Evolutionary conservation across 148 eudicot genomes (phyloP), one percentile per base, ranked within the genome.

Genomic region (Polygonum aviculare): DNA sequence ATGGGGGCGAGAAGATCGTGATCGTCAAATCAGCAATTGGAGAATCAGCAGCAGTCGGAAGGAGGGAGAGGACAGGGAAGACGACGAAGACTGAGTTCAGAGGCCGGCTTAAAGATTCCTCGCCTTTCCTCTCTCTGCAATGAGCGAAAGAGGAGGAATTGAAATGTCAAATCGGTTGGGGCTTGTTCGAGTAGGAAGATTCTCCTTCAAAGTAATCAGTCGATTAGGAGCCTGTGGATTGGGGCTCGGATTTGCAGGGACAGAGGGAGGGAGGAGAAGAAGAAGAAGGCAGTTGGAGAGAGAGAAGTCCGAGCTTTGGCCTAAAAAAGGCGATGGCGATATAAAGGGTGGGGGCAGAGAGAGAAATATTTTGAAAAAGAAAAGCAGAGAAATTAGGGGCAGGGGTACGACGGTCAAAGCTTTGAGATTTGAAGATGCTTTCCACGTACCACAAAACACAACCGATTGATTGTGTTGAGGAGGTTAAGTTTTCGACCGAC

Each of bases 381-480:
- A 33, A 60, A 31, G 31, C 2, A 60, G 26, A 31, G 69, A 31
- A 38, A 19, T 22, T 7, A 22, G 33, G 63, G 21, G 72, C 21
- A 16, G 44, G 72, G 72, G 72, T 67, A 67, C 72, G 72, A 67
- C 72, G 72, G 72, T 67, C 72, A 67, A 67, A 35, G 44, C 36
- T 26, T 26, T 4, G 16, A 4, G 72, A 12, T 36, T 67, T 67
- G 72, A 67, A 67, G 72, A 67, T 67, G 72, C 38, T 67, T 65
- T 36, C 38, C 69, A 62, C 69, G 69, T 62, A 60, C 4, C 38
- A 60, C 16, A 31, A 57, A 50, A 12, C 18, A 12, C 14, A 49
- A 50, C 31, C 31, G 0, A 26, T 26, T 26, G 1, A 26, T 26
- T 26, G 1, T 26, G 31, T 26, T 26, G 31, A 26, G 31, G 31